These are phyloP conservation scores for Ceratobasidium sp. DNA, from an alignment of 1,284 basidiomycete genomes.

Conservation along the genomic window DNA sequence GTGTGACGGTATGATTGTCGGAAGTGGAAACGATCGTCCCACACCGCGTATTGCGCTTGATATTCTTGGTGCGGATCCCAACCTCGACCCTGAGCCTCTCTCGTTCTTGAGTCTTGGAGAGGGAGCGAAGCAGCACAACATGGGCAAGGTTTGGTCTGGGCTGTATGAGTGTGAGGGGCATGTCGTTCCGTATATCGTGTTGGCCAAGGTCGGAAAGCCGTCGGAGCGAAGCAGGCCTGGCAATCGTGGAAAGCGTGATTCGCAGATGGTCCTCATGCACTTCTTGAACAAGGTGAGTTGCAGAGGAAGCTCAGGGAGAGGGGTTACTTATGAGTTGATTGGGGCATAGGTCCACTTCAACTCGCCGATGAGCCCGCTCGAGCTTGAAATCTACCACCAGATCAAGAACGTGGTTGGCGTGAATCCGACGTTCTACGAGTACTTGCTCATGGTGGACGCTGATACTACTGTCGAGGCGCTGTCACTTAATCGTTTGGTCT, in stretches of 20 bases:
- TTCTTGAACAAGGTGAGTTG: slow-evolving; percentile 90
- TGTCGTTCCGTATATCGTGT: slow-evolving; percentile 95
- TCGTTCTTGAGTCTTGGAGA: slow-evolving; percentile 95
- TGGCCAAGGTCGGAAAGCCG: slow-evolving; percentile 98
- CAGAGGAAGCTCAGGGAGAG: not conserved
- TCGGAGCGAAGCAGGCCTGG: slow-evolving; percentile 93
- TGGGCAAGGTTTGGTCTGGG: slow-evolving; percentile 98
- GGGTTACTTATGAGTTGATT: not conserved
- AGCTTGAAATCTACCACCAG: slow-evolving; percentile 98
- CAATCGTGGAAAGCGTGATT: slow-evolving; percentile 97
- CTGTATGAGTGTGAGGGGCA: slow-evolving; percentile 95
- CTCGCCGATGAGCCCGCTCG: slow-evolving; percentile 94
- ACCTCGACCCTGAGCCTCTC: slow-evolving; percentile 93
- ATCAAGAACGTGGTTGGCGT: slow-evolving; percentile 99
- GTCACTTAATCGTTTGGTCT: slow-evolving; percentile 90
- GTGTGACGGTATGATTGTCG: slow-evolving; percentile 99
- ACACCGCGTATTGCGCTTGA: slow-evolving; percentile 96
- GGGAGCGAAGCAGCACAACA: slow-evolving; percentile 96
- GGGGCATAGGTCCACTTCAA: slow-evolving; percentile 90
- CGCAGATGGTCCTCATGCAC: slow-evolving; percentile 96
- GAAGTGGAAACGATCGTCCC: slow-evolving; percentile 92
- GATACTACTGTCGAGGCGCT: slow-evolving; percentile 93
- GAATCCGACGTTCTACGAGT: slow-evolving; percentile 98
- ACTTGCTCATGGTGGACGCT: slow-evolving; percentile 96
- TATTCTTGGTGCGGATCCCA: slow-evolving; percentile 94